Evolutionary conservation across 768 basidiomycete species (phyloP).

Genomic region (Naganishia friedmannii): DNA sequence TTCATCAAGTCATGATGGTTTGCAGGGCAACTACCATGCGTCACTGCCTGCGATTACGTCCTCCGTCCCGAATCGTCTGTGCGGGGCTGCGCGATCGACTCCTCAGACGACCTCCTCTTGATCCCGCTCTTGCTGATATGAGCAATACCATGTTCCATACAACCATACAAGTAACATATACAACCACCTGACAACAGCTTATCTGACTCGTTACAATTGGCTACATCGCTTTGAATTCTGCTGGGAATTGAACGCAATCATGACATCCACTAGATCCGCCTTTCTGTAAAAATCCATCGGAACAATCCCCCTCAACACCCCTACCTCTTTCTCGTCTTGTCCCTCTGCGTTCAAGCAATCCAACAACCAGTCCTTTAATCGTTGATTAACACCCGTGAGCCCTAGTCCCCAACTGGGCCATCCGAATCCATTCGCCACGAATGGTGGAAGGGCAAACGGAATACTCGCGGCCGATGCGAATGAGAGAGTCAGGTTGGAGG

Average conservation of each 20-base stretch:
- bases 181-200: neutral
- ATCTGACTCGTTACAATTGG: neutral
- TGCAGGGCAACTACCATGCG: neutral
- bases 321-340: neutral
- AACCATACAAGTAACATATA: neutral
- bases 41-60: constrained; percentile 5
- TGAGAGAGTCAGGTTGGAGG: constrained; percentile 60
- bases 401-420: constrained; percentile 74
- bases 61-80: neutral
- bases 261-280: constrained; percentile 31
- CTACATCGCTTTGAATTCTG: neutral
- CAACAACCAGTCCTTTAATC: constrained; percentile 70
- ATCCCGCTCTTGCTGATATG: neutral
- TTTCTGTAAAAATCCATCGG: constrained; percentile 37
- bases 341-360: constrained; percentile 53
- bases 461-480: constrained; percentile 78
- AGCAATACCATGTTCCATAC: no score
- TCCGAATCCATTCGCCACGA: constrained; percentile 76
- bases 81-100: constrained; percentile 1
- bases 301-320: constrained; percentile 29
- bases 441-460: constrained; percentile 73
- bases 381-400: constrained; percentile 78
- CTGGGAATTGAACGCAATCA: constrained; percentile 33
- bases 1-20: neutral
- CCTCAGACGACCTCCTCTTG: neutral